Evolutionary conservation across 1,139 yeast genomes (phyloP), one percentile per base, ranked within the genome.

Genomic region (Saccharomycopsis hybrid): DNA sequence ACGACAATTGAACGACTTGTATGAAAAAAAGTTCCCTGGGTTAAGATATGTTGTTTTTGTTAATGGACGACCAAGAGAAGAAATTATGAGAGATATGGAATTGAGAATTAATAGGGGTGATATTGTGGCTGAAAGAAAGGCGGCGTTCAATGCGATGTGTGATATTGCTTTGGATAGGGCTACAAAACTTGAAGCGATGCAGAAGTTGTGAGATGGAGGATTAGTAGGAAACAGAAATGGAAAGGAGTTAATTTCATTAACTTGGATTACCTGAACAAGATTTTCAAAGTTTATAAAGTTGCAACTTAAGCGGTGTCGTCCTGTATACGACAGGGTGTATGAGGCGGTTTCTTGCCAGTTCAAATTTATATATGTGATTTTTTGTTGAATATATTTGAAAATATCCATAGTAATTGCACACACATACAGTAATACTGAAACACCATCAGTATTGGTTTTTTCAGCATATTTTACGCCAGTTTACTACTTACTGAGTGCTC

Each of bases 31-130:
- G 4, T 89, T 85, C 59, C 95, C 95, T 0, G 96, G 96, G 0
- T 74, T 89, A 50, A 70, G 90, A 45, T 89, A 85, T 62, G 96
- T 89, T n/a, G 90, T 86, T 4, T 89, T 89, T 65, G 97, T 89
- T 30, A 86, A 87, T 64, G 96, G 96, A 1, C 70, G 96, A 55
- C 65, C 81, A 3, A 71, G 95, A 55, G 70, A 73, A 3, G 80
- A 66, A 30, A 80, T 89, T 28, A 82, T 86, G 80, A 66, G 67
- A 29, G 72, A 82, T 58, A 87, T 89, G 90, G 64, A 64, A 44
- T 56, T 59, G 27, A 72, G 96, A 54, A 85, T 89, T 8, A 65
- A 62, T 2, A 68, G 83, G 49, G 70, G 69, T 29, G 76, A 82
- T 59, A 74, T 78, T 51, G 60, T 58, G 3, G 51, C 59, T 38